Conservation (phyloP, 2,329 filamentous ascomycete species). For the Albifimbria verrucaria region DNA sequence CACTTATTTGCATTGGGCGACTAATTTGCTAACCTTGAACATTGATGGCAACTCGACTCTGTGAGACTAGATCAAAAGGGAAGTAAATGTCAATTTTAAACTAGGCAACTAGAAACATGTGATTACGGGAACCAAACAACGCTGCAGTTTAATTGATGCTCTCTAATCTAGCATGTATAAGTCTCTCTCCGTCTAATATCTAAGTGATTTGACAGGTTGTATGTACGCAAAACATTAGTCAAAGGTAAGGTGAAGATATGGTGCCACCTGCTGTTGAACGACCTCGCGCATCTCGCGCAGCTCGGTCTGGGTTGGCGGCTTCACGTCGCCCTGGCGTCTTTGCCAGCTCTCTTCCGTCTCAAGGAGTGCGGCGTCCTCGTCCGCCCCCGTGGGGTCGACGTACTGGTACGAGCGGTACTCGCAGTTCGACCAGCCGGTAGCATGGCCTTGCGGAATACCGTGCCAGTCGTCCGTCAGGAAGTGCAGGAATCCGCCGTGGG, state of each 20-base stretch:
- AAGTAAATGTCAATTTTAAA: too few relatives aligned
- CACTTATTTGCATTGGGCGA: too few relatives aligned
- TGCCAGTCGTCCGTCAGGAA: conserved; percentile 82
- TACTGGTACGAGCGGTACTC: conserved; percentile 70
- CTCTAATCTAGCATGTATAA: neutral
- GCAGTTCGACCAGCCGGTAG: conserved; percentile 72
- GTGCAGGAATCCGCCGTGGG: conserved; percentile 81
- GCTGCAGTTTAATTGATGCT: too few relatives aligned
- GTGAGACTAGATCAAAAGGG: too few relatives aligned
- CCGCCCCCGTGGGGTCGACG: conserved; percentile 45
- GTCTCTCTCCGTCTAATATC: neutral
- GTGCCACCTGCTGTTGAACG: conserved; percentile 30
- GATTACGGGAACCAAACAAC: too few relatives aligned
- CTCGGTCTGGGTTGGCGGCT: conserved; percentile 42
- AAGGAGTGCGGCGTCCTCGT: conserved; percentile 42
- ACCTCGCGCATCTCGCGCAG: conserved; percentile 40
- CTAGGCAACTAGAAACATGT: too few relatives aligned
- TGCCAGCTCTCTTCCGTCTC: conserved; percentile 49
- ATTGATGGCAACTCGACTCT: too few relatives aligned
- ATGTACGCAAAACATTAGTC: too few relatives aligned
- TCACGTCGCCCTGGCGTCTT: conserved; percentile 37
- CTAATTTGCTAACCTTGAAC: too few relatives aligned
- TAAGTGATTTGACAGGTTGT: neutral
- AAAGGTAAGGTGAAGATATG: conserved; percentile 24
- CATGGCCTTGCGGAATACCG: conserved; percentile 43